Conservation (phyloP, 768 basidiomycete species). For the Suillus bovinus region DNA sequence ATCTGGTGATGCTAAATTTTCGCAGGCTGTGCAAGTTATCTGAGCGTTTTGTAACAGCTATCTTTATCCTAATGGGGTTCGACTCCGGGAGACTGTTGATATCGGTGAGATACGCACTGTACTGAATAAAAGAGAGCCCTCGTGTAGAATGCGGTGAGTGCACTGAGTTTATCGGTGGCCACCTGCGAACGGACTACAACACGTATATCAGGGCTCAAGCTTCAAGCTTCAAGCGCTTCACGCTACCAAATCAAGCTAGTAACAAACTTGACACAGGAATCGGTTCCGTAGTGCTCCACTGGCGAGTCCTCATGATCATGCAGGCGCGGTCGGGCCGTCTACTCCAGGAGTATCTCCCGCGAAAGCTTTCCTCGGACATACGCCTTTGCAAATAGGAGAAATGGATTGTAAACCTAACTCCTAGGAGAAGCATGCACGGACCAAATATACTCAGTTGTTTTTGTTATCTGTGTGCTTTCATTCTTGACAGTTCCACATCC, state of each 20-base stretch:
- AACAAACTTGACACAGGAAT: no score
- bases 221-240: no score
- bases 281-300: no score
- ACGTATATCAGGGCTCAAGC: neutral
- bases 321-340: neutral
- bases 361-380: neutral
- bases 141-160: no score
- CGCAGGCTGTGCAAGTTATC: neutral
- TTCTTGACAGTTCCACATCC: neutral
- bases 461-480: neutral
- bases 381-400: neutral
- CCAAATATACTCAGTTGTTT: neutral
- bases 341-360: neutral
- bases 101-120: no score
- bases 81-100: neutral
- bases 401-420: no score
- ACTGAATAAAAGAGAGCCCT: no score
- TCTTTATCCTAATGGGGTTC: neutral
- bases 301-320: neutral
- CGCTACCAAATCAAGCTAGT: no score
- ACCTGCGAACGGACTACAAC: neutral
- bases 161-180: neutral
- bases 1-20: neutral
- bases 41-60: no score
- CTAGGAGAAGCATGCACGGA: neutral